Conservation (phyloP, 2,329 filamentous ascomycete species). For the Calonectria montana region DNA sequence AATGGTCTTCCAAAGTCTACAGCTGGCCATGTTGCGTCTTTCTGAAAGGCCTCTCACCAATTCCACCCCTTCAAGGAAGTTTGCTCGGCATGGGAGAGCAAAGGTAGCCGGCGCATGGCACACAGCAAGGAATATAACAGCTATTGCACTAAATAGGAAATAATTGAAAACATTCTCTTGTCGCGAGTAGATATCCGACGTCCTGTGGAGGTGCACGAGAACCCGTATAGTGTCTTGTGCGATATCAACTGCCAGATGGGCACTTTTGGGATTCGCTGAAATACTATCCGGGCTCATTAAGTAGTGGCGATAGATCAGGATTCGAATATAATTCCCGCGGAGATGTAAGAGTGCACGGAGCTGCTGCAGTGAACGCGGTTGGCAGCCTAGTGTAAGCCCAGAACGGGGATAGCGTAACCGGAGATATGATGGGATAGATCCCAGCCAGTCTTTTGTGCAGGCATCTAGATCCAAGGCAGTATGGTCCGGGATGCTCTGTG, state of each 20-base stretch:
- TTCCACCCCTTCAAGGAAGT: slow-evolving; percentile 46
- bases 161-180: slow-evolving; percentile 45
- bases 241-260: slow-evolving; percentile 51
- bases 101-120: slow-evolving; percentile 57
- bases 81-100: slow-evolving; percentile 48
- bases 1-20: slow-evolving; percentile 51
- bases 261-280: slow-evolving; percentile 46
- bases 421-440: slow-evolving; percentile 57
- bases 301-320: slow-evolving; percentile 57
- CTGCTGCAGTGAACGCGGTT: slow-evolving; percentile 52
- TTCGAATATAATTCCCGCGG: slow-evolving; percentile 57
- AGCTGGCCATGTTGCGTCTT: slow-evolving; percentile 44
- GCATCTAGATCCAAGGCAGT: slow-evolving; percentile 53
- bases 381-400: slow-evolving; percentile 44
- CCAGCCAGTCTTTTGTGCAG: slow-evolving; percentile 57
- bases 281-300: slow-evolving; percentile 54
- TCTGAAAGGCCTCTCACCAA: slow-evolving; percentile 47
- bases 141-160: slow-evolving; percentile 44
- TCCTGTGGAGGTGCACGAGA: slow-evolving; percentile 40
- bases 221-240: slow-evolving; percentile 44
- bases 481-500: slow-evolving; percentile 51
- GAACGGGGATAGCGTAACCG: slow-evolving; percentile 51
- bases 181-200: slow-evolving; percentile 42
- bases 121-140: slow-evolving; percentile 49
- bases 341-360: slow-evolving; percentile 56